phyloP scores from a whole-genome alignment of 129 eudicot genomes.

The Dittrichia graveolens region DNA sequence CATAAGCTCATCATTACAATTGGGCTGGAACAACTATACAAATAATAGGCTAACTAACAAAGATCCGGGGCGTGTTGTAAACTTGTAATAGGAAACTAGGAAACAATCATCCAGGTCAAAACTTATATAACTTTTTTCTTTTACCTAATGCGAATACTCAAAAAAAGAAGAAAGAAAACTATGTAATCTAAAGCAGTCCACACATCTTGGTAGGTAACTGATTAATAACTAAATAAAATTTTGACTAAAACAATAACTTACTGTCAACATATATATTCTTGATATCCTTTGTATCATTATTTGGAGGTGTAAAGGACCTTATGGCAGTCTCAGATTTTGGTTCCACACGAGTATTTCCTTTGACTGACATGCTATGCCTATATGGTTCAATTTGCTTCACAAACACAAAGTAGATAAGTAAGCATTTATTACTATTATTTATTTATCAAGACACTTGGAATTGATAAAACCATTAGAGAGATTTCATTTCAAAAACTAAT shows the following conservation, averaged over 20 bases:
- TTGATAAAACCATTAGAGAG: neutral
- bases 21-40: too few species aligned
- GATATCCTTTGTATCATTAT: slow-evolving; percentile 66
- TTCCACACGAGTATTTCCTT: slow-evolving; percentile 41
- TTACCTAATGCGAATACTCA: too few species aligned
- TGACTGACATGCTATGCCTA: slow-evolving; percentile 39
- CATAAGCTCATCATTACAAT: too few species aligned
- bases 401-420: slow-evolving; percentile 13
- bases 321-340: slow-evolving; percentile 43
- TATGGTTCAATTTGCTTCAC: slow-evolving; percentile 67
- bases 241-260: slow-evolving; percentile 48
- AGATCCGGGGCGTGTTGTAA: neutral
- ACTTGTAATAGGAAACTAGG: neutral
- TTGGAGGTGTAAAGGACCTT: slow-evolving; percentile 55
- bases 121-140: too few species aligned
- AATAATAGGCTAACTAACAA: too few species aligned
- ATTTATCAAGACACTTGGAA: neutral
- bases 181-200: neutral
- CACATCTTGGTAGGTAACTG: neutral
- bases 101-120: neutral
- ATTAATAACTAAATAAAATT: neutral
- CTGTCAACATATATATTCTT: slow-evolving; percentile 93
- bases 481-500: neutral
- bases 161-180: too few species aligned
- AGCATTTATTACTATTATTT: neutral